Conservation (phyloP, 2,329 filamentous ascomycete species). For the Beauveria sp. region DNA sequence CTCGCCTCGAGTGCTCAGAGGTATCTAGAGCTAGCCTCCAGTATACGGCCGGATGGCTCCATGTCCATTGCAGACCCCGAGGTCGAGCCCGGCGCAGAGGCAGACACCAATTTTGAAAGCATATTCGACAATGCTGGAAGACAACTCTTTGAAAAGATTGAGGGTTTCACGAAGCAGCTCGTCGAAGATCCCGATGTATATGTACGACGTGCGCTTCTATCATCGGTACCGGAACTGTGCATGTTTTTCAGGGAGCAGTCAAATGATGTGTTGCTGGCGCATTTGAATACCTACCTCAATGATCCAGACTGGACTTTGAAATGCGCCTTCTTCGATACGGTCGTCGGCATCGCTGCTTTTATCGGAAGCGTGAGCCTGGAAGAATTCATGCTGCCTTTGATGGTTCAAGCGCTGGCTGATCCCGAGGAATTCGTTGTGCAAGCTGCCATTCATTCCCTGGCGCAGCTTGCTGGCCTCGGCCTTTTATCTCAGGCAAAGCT, state of each 20-base stretch:
- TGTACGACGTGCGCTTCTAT: conserved; percentile 83
- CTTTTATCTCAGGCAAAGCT: conserved; percentile 76
- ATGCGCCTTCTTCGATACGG: conserved; percentile 92
- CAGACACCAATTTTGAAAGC: conserved; percentile 67
- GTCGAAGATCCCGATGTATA: conserved; percentile 80
- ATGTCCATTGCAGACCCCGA: conserved; percentile 71
- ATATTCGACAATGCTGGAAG: conserved; percentile 81
- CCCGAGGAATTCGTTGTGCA: conserved; percentile 92
- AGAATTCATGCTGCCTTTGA: conserved; percentile 89
- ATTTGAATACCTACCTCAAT: conserved; percentile 95
- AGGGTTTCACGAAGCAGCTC: conserved; percentile 79
- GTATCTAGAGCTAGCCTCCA: conserved; percentile 87
- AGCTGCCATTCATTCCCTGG: conserved; percentile 78
- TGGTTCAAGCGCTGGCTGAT: conserved; percentile 91
- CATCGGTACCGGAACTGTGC: conserved; percentile 85
- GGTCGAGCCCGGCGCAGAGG: conserved; percentile 61
- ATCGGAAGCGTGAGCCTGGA: conserved; percentile 84
- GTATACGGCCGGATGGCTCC: conserved; percentile 74
- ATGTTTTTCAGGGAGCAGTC: conserved; percentile 91
- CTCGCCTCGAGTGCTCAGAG: conserved; percentile 76
- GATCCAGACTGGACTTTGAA: conserved; percentile 95
- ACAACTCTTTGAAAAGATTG: conserved; percentile 77
- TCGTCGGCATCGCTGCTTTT: conserved; percentile 87
- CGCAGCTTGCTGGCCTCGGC: conserved; percentile 80
- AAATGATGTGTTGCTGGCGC: conserved; percentile 92